Conservation (phyloP, 257 asterid species). For the Coffea canephora region DNA sequence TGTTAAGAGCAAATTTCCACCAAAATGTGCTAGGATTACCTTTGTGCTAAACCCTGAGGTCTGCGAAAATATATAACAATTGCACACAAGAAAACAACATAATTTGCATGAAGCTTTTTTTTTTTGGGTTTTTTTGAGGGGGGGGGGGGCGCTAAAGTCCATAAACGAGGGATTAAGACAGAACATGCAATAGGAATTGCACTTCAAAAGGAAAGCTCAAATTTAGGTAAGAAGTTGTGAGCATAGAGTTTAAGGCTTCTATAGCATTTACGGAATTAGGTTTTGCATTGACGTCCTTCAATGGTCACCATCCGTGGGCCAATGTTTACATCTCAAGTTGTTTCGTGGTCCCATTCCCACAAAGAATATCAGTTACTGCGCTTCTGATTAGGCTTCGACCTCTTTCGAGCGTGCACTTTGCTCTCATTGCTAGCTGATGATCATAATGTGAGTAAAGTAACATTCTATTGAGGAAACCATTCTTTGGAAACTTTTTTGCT, state of each 20-base stretch:
- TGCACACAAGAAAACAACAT: too few relatives aligned
- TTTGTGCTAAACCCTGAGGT: too few relatives aligned
- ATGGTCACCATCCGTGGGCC: not conserved
- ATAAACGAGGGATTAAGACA: too few relatives aligned
- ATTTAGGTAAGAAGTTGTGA: not conserved
- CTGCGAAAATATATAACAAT: too few relatives aligned
- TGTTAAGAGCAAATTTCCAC: too few relatives aligned
- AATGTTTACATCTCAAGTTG: not conserved
- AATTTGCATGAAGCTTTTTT: too few relatives aligned
- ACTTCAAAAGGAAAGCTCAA: not conserved
- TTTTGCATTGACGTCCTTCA: conserved; percentile 37
- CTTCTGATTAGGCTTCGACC: not conserved
- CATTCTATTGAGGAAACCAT: not conserved
- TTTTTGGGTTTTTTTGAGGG: too few relatives aligned
- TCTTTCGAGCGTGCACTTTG: not conserved
- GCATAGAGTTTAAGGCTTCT: not conserved
- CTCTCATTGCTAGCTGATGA: not conserved
- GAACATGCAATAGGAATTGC: too few relatives aligned
- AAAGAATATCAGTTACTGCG: not conserved
- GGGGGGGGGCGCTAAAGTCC: too few relatives aligned
- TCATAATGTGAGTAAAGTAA: not conserved
- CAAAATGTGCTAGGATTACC: too few relatives aligned
- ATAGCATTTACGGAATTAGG: conserved; percentile 35
- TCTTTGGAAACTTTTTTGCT: not conserved
- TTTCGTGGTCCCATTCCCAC: conserved; percentile 13